Evolutionary conservation across 768 basidiomycete species (phyloP).

Genomic region (Stropharia rugosoannulata): DNA sequence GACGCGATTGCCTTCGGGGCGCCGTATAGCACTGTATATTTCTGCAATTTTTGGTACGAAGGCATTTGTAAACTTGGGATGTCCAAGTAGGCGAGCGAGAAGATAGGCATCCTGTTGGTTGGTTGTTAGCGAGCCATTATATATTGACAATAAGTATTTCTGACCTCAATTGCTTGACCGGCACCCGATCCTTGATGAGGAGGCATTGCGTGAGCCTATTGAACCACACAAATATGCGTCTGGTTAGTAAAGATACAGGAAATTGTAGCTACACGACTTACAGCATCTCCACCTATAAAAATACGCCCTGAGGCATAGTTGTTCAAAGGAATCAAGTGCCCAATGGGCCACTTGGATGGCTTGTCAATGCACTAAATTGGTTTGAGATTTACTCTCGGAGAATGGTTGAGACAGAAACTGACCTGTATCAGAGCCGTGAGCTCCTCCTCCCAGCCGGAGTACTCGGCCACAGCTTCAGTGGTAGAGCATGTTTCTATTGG

Average conservation of each 20-base stretch:
- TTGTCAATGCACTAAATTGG: background rate
- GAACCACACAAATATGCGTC: background rate
- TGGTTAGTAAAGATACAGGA: background rate
- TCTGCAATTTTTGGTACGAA: background rate
- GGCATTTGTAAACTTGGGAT: background rate
- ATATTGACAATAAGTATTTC: too few species aligned
- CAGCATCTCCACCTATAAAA: constrained; percentile 3
- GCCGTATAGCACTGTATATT: background rate
- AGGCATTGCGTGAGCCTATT: constrained; percentile 5
- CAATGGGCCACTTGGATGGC: background rate
- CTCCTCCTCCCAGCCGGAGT: constrained; percentile 1
- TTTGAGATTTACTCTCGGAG: background rate
- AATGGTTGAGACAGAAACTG: background rate
- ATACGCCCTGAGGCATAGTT: background rate
- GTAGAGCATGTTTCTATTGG: background rate
- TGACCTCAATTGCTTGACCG: constrained; percentile 5
- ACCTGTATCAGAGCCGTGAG: background rate
- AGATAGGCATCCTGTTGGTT: constrained; percentile 1
- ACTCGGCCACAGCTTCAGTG: background rate
- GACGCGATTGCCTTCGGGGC: background rate
- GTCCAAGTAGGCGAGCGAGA: background rate
- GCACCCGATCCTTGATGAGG: constrained; percentile 4
- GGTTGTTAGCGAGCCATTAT: background rate
- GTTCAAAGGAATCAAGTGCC: background rate
- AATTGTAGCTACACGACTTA: background rate